Percentiles rank a stretch among this genome's conserved stretches.
Evolutionary conservation across 106 monocot species (phyloP).

Genomic region (Gastrodia elata): DNA sequence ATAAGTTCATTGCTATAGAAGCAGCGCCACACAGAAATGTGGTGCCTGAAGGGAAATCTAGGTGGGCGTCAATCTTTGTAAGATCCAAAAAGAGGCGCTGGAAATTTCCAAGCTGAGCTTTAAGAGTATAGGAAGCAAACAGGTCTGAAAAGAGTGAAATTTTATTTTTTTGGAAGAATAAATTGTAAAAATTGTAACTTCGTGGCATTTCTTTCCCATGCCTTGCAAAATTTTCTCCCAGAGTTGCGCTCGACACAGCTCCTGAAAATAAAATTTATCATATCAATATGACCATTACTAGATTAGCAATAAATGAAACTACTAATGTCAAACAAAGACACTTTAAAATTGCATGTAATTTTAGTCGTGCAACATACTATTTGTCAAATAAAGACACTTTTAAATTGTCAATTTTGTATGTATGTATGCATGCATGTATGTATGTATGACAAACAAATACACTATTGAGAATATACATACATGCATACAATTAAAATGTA

Average conservation of each 20-base stretch:
- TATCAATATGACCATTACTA: not conserved
- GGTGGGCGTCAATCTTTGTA: slow-evolving; percentile 53
- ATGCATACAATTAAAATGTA: no score
- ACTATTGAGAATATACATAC: no score
- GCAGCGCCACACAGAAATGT: slow-evolving; percentile 38
- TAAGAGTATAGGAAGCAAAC: slow-evolving; percentile 51
- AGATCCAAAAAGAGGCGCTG: slow-evolving; percentile 81
- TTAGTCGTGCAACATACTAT: not conserved
- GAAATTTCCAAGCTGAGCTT: slow-evolving; percentile 78
- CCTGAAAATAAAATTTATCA: slow-evolving; percentile 31
- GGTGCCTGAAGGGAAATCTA: slow-evolving; percentile 67
- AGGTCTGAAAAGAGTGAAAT: slow-evolving; percentile 49
- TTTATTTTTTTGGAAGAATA: slow-evolving; percentile 27
- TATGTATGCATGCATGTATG: no score
- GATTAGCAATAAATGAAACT: not conserved
- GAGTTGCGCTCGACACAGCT: slow-evolving; percentile 51
- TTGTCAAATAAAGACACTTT: not conserved
- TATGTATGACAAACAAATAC: no score
- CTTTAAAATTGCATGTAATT: not conserved
- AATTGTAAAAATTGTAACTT: slow-evolving; percentile 15
- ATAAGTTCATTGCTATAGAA: slow-evolving; percentile 35
- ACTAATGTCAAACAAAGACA: no score
- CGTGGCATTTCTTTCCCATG: slow-evolving; percentile 15
- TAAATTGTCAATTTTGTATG: no score
- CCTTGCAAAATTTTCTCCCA: slow-evolving; percentile 48